These are phyloP conservation scores for Penium margaritaceum DNA, from an alignment of 139 green algal species.

Conservation along the genomic window DNA sequence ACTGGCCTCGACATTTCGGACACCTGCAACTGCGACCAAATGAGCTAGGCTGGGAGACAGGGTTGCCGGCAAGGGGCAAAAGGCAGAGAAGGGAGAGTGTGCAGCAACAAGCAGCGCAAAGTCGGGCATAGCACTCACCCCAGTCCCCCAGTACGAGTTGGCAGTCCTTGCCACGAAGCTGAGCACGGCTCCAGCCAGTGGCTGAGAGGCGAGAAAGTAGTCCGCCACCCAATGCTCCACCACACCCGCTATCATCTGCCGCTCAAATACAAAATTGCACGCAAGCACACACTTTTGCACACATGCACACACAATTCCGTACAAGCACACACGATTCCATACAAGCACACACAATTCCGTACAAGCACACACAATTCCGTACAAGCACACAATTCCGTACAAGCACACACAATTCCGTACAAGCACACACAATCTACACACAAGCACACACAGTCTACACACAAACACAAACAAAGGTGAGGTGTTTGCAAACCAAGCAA, in stretches of 20 bases:
- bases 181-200: conserved; percentile 13
- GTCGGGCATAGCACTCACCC: background rate
- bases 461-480: no score
- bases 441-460: no score
- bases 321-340: background rate
- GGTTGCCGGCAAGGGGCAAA: background rate
- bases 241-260: conserved; percentile 28
- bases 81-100: background rate
- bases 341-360: background rate
- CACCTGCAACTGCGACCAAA: no score
- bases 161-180: conserved; percentile 20
- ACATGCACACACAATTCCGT: background rate
- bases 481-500: no score
- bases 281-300: background rate
- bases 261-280: no score
- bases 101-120: background rate
- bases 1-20: background rate
- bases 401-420: background rate
- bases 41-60: background rate
- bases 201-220: conserved; percentile 12
- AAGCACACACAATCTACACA: background rate
- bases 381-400: background rate
- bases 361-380: background rate
- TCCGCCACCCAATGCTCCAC: conserved; percentile 40
- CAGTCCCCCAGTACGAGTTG: conserved; percentile 40